phyloP scores from a whole-genome alignment of 176 grass and related monocot genomes.

The Rhipidocladum racemiflorum region DNA sequence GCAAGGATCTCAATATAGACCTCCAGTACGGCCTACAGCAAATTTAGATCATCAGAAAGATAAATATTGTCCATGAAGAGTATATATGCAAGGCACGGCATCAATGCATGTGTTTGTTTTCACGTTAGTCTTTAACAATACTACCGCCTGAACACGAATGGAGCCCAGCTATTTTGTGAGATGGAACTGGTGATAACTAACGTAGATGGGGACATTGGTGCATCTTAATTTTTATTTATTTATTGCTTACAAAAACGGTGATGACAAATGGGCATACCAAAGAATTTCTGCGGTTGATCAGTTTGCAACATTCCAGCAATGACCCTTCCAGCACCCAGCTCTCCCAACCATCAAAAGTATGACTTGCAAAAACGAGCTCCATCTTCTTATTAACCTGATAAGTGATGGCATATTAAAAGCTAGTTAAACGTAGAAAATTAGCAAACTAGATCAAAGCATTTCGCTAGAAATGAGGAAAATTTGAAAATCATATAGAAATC shows the following conservation, averaged over 20 bases:
- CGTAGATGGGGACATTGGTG: background rate
- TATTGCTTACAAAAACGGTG: background rate
- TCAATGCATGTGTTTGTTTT: background rate
- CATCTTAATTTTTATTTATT: constrained; percentile 9
- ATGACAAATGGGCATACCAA: constrained; percentile 44
- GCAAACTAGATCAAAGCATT: background rate
- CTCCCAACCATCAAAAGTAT: constrained; percentile 85
- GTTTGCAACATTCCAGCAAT: constrained; percentile 59
- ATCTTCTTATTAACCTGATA: constrained; percentile 69
- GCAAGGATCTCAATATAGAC: constrained; percentile 72
- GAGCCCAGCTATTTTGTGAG: background rate
- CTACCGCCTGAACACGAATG: background rate
- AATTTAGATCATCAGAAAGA: background rate
- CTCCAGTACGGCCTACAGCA: constrained; percentile 60
- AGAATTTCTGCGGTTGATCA: constrained; percentile 78
- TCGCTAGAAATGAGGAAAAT: background rate
- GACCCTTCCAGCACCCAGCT: constrained; percentile 81
- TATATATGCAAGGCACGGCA: background rate
- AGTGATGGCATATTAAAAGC: constrained; percentile 31
- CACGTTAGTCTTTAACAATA: background rate
- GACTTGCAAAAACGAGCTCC: constrained; percentile 63
- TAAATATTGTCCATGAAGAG: background rate
- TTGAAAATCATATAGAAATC: background rate
- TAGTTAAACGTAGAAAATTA: constrained; percentile 20
- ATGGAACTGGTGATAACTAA: background rate